phyloP scores from a whole-genome alignment of 2,329 filamentous ascomycete genomes.

The Bipolaris cookei region DNA sequence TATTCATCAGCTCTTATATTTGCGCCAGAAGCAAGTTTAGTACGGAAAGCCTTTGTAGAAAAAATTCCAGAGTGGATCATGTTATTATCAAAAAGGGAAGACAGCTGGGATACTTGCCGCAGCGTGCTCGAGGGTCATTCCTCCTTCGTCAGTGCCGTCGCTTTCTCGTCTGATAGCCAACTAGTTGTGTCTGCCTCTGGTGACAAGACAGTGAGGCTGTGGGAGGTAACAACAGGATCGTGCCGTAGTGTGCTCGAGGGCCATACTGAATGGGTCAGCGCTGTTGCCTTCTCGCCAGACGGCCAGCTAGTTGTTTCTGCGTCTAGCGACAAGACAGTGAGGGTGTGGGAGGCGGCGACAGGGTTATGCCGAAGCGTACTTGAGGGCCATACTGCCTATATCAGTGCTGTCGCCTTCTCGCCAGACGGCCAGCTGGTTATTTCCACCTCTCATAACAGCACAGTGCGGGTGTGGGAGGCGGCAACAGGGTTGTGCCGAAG shows the following conservation, averaged over 20 bases:
- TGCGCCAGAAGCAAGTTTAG: background rate
- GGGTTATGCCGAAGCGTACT: too few species aligned
- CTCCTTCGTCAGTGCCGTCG: background rate
- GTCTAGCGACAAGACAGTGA: background rate
- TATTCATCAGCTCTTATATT: background rate
- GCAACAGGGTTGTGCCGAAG: too few species aligned
- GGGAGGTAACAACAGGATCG: conserved; percentile 13
- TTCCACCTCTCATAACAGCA: too few species aligned
- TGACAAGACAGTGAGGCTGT: background rate
- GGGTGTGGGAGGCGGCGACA: conserved; percentile 3
- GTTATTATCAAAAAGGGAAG: conserved; percentile 13
- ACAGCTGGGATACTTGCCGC: conserved; percentile 16
- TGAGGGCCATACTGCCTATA: too few species aligned
- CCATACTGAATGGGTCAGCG: background rate
- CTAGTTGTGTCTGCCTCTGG: background rate
- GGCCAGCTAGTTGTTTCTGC: conserved; percentile 8
- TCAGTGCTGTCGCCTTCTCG: too few species aligned
- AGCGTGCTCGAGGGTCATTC: background rate
- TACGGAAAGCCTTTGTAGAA: background rate
- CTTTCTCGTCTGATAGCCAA: background rate
- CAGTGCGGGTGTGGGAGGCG: too few species aligned
- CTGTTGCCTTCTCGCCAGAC: conserved; percentile 12
- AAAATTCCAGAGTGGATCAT: conserved; percentile 8
- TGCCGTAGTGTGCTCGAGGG: background rate
- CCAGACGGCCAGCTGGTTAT: too few species aligned